Evolutionary conservation across 768 basidiomycete species (phyloP).

Genomic region (Hygrophoropsis aurantiaca): DNA sequence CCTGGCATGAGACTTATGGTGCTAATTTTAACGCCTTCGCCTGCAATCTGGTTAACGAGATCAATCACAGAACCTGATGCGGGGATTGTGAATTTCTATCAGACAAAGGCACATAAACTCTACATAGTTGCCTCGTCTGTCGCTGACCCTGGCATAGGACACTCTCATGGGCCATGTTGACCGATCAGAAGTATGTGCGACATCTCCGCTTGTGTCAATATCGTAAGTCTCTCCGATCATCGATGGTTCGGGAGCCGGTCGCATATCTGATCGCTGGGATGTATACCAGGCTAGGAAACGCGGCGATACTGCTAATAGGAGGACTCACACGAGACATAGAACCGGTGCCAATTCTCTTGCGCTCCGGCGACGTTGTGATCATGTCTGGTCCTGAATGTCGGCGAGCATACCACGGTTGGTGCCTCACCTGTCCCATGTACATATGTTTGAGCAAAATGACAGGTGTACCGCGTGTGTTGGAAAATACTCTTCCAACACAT

Average conservation of each 20-base stretch:
- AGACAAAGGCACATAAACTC: slow-evolving; percentile 51
- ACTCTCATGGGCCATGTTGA: slow-evolving; percentile 98
- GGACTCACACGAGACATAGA: slow-evolving; percentile 72
- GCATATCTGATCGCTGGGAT: neutral
- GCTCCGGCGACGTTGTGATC: slow-evolving; percentile 88
- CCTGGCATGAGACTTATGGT: slow-evolving; percentile 84
- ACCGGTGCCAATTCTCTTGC: slow-evolving; percentile 80
- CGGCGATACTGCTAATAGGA: slow-evolving; percentile 89
- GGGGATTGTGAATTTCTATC: slow-evolving; percentile 96
- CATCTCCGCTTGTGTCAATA: slow-evolving; percentile 89
- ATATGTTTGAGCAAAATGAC: neutral
- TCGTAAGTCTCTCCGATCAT: slow-evolving; percentile 59
- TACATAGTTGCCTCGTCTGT: neutral
- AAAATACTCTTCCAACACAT: slow-evolving; percentile 71
- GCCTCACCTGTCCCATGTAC: neutral
- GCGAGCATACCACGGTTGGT: slow-evolving; percentile 89
- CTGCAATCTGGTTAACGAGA: neutral
- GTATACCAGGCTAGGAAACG: slow-evolving; percentile 72
- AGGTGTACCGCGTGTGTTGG: slow-evolving; percentile 89
- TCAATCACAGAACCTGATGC: slow-evolving; percentile 78
- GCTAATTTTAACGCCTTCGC: slow-evolving; percentile 5
- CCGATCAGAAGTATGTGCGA: slow-evolving; percentile 90
- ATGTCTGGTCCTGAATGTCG: slow-evolving; percentile 90
- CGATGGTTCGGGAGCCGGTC: neutral
- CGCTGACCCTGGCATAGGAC: slow-evolving; percentile 46